Conservation (phyloP, 805 yeast species). For the Candida boidinii region DNA sequence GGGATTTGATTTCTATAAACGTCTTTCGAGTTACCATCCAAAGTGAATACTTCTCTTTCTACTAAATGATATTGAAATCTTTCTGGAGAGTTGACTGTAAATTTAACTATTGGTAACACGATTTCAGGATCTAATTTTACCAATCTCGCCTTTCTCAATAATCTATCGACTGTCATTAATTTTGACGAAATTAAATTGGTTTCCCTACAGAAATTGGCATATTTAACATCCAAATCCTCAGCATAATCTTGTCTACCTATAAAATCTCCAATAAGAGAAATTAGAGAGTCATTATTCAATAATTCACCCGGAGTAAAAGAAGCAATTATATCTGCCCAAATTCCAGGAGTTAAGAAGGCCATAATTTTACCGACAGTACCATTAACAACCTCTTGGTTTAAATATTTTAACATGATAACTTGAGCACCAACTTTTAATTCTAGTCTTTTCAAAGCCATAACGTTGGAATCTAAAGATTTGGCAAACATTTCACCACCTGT, state of each 20-base stretch:
- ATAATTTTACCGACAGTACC: conserved; percentile 81
- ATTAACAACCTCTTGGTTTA: conserved; percentile 71
- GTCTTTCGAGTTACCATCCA: conserved; percentile 17
- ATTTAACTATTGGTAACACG: conserved; percentile 38
- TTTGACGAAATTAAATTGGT: too few relatives aligned
- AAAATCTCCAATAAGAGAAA: too few relatives aligned
- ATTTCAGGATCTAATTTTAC: neutral
- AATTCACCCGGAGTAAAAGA: conserved; percentile 17
- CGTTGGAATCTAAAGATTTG: conserved; percentile 4
- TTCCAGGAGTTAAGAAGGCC: conserved; percentile 33
- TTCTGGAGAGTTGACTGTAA: conserved; percentile 27
- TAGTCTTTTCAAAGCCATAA: conserved; percentile 64
- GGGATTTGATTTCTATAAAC: conserved; percentile 54
- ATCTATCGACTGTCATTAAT: too few relatives aligned
- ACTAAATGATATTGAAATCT: conserved; percentile 21
- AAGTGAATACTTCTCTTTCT: conserved; percentile 26
- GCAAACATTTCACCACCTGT: conserved; percentile 6
- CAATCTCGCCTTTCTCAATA: neutral
- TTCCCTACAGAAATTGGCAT: too few relatives aligned
- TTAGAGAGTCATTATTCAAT: conserved; percentile 4
- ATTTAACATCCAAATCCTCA: too few relatives aligned
- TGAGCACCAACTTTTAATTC: conserved; percentile 79
- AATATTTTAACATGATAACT: conserved; percentile 86
- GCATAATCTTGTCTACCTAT: too few relatives aligned
- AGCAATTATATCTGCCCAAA: conserved; percentile 17